Evolutionary conservation across 768 basidiomycete genomes (phyloP).

Genomic region (Lepiota subincarnata): DNA sequence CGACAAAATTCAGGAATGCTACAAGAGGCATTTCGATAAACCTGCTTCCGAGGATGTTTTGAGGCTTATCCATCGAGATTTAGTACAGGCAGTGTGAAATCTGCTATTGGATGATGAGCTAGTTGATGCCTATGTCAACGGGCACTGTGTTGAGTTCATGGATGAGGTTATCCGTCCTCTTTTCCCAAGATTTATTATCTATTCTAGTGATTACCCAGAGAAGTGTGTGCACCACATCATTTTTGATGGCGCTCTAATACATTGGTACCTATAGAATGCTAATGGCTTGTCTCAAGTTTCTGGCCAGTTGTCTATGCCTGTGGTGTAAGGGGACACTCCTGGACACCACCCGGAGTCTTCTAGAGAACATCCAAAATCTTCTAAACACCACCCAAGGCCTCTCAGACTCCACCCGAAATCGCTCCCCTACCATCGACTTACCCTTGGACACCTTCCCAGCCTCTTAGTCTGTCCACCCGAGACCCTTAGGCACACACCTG

Average conservation of each 20-base stretch:
- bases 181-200: slow-evolving; percentile 30
- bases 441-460: too few relatives aligned
- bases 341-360: too few relatives aligned
- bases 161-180: slow-evolving; percentile 28
- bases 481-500: too few relatives aligned
- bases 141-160: slow-evolving; percentile 24
- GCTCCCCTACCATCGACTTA: too few relatives aligned
- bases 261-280: slow-evolving; percentile 28
- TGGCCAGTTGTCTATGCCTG: slow-evolving; percentile 19
- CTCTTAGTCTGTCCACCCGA: too few relatives aligned
- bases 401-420: too few relatives aligned
- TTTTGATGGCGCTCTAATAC: too few relatives aligned
- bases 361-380: too few relatives aligned
- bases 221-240: slow-evolving; percentile 35
- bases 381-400: too few relatives aligned
- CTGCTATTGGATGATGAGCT: slow-evolving; percentile 31
- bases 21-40: not conserved
- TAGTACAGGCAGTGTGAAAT: slow-evolving; percentile 24
- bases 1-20: slow-evolving; percentile 17
- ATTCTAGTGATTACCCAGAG: slow-evolving; percentile 38
- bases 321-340: too few relatives aligned
- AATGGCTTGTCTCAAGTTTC: slow-evolving; percentile 18
- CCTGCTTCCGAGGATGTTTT: not conserved
- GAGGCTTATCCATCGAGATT: slow-evolving; percentile 15
- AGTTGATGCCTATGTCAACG: slow-evolving; percentile 26